Percentiles rank a stretch among this genome's conserved stretches.
These are phyloP conservation scores for Ceratocystis eucalypticola DNA, from an alignment of 2,329 filamentous ascomycete genomes.

Conservation along the genomic window DNA sequence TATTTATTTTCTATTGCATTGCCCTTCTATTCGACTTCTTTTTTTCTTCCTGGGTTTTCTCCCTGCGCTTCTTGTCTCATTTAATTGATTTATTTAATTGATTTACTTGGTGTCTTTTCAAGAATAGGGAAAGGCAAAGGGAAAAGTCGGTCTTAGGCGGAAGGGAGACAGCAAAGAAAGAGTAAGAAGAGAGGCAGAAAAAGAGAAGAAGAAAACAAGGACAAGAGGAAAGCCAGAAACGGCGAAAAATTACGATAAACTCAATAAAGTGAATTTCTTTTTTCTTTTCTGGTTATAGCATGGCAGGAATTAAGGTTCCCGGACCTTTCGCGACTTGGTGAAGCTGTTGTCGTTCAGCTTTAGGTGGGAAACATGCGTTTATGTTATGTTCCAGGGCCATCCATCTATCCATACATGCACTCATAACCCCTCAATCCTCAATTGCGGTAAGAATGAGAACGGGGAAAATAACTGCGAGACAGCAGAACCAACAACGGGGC, in stretches of 20 bases:
- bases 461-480: too few relatives aligned
- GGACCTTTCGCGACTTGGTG: neutral
- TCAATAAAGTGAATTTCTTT: neutral
- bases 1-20: neutral
- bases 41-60: conserved; percentile 4
- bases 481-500: too few relatives aligned
- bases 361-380: neutral
- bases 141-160: neutral
- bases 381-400: neutral
- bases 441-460: too few relatives aligned
- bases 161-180: neutral
- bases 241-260: neutral
- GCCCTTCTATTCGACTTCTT: conserved; percentile 1
- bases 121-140: neutral
- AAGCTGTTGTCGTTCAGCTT: neutral
- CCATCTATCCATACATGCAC: neutral
- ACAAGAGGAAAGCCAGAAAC: neutral
- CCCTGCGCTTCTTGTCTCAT: neutral
- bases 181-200: neutral
- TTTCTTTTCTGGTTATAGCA: neutral
- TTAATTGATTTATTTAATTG: neutral
- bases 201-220: neutral
- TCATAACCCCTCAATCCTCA: neutral
- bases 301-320: conserved; percentile 4
- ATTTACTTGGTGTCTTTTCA: neutral